Conservation (phyloP, 345 rosid genomes). For the Bruguiera gymnorhiza region DNA sequence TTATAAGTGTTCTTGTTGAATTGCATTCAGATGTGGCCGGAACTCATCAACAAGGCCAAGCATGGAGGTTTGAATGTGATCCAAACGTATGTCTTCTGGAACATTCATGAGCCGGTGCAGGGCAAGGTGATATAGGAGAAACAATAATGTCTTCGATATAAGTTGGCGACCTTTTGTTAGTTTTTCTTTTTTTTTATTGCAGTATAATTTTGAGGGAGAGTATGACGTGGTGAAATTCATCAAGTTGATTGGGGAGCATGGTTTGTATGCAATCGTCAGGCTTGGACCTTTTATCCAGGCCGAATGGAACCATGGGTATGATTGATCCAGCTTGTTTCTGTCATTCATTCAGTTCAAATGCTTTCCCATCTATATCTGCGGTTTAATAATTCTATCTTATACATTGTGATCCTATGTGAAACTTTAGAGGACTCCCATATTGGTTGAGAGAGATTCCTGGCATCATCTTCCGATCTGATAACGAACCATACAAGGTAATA, state of each 20-base stretch:
- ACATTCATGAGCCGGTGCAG: conserved; percentile 51
- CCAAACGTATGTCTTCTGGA: conserved; percentile 69
- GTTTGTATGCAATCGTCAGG: conserved; percentile 60
- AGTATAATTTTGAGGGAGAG: conserved; percentile 70
- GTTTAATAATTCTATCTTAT: neutral
- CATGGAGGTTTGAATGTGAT: conserved; percentile 55
- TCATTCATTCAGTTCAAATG: neutral
- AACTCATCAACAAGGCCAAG: conserved; percentile 43
- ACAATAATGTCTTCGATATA: too few relatives aligned
- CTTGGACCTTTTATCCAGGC: conserved; percentile 93
- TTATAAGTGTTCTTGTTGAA: neutral
- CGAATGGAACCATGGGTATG: conserved; percentile 97
- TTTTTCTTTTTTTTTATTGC: neutral
- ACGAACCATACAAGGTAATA: conserved; percentile 70
- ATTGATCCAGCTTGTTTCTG: neutral
- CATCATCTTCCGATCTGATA: conserved; percentile 68
- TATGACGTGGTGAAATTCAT: conserved; percentile 72
- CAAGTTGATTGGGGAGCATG: conserved; percentile 50
- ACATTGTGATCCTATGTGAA: conserved; percentile 2
- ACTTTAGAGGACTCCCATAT: conserved; percentile 66
- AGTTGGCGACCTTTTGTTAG: neutral
- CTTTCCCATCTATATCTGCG: neutral
- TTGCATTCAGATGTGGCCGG: conserved; percentile 51
- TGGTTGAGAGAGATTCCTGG: conserved; percentile 77
- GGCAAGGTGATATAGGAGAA: conserved; percentile 38